Percentiles rank a stretch among this genome's conserved stretches.
phyloP scores from a whole-genome alignment of 495 filamentous ascomycete species.

The Oleoguttula mirabilis region DNA sequence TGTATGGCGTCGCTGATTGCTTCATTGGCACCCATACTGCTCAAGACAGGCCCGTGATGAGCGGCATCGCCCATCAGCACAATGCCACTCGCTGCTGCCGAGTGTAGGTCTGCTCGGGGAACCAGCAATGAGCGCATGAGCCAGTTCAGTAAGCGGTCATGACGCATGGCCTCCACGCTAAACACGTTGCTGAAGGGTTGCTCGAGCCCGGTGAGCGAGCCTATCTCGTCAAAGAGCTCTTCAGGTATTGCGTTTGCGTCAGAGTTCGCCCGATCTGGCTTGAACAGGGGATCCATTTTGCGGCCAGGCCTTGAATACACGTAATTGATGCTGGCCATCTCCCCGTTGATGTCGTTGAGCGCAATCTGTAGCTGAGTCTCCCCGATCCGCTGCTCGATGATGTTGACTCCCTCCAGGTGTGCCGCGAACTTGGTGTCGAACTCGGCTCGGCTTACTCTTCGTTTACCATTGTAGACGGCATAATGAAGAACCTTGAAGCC shows the following conservation, averaged over 20 bases:
- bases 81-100: conserved; percentile 22
- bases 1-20: conserved; percentile 33
- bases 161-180: conserved; percentile 19
- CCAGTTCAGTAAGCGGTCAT: conserved; percentile 33
- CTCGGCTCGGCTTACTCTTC: conserved; percentile 17
- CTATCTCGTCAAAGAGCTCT: conserved; percentile 29
- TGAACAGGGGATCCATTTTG: conserved; percentile 25
- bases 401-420: conserved; percentile 11
- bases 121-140: conserved; percentile 31
- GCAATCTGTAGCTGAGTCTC: conserved; percentile 26
- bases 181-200: conserved; percentile 30
- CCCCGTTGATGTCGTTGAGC: conserved; percentile 17
- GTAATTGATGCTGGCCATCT: conserved; percentile 24
- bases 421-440: conserved; percentile 18
- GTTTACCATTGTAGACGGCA: conserved; percentile 33
- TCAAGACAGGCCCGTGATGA: conserved; percentile 33
- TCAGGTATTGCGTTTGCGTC: conserved; percentile 27
- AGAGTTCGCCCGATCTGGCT: conserved; percentile 23
- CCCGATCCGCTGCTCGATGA: conserved; percentile 13
- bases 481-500: conserved; percentile 28
- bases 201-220: conserved; percentile 15
- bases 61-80: conserved; percentile 31
- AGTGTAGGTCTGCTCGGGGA: conserved; percentile 14
- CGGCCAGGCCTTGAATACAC: conserved; percentile 31
- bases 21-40: conserved; percentile 32